These are phyloP conservation scores for Lipomyces orientalis DNA, from an alignment of 805 yeast genomes.

Conservation along the genomic window DNA sequence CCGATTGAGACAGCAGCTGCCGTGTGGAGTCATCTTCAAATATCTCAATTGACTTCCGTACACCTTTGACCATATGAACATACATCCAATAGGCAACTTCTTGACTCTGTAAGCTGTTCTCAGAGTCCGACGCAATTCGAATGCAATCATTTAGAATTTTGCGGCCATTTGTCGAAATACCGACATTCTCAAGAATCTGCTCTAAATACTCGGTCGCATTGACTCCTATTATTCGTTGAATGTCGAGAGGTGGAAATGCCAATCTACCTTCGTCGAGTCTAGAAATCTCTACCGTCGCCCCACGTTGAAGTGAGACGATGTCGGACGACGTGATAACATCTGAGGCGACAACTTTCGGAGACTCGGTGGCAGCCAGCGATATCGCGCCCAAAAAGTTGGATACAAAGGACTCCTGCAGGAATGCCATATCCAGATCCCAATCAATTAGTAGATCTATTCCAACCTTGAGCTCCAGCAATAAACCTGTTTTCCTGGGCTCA, in stretches of 20 bases:
- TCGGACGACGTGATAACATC: slow-evolving; percentile 6
- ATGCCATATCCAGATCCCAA: slow-evolving; percentile 24
- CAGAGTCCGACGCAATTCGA: slow-evolving; percentile 18
- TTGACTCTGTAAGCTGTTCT: background rate
- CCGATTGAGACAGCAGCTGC: slow-evolving; percentile 18
- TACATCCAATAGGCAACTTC: slow-evolving; percentile 29
- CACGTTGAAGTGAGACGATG: slow-evolving; percentile 1
- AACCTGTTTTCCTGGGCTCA: slow-evolving; percentile 27
- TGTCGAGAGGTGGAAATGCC: slow-evolving; percentile 20
- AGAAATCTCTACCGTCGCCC: background rate
- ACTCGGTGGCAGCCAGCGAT: slow-evolving; percentile 7
- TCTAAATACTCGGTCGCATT: slow-evolving; percentile 17
- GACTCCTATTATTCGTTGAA: slow-evolving; percentile 16
- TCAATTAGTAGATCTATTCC: slow-evolving; percentile 26
- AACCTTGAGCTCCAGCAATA: slow-evolving; percentile 13
- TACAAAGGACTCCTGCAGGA: slow-evolving; percentile 24
- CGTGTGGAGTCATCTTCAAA: slow-evolving; percentile 22
- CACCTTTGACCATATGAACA: slow-evolving; percentile 23
- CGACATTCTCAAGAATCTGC: slow-evolving; percentile 20
- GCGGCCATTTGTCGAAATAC: slow-evolving; percentile 16
- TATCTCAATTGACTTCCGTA: slow-evolving; percentile 12
- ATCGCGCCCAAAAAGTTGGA: slow-evolving; percentile 16
- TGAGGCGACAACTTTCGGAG: slow-evolving; percentile 11
- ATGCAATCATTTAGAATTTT: slow-evolving; percentile 22
- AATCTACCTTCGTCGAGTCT: slow-evolving; percentile 3